Evolutionary conservation across 331 rosid species (phyloP), one percentile per base, ranked within the genome.

Genomic region (Saraca asoca): DNA sequence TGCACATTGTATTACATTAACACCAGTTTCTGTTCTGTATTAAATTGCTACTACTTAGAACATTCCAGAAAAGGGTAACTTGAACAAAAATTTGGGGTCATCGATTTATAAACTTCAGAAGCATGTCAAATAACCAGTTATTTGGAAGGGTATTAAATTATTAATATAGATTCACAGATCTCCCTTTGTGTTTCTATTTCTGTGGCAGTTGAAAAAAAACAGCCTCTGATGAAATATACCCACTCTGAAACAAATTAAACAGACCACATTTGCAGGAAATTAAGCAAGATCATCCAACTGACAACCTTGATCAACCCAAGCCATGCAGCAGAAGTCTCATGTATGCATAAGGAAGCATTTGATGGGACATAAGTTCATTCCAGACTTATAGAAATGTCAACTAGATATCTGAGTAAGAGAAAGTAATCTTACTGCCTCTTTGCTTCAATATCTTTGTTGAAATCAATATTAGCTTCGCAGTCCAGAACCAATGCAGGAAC

Each of bases 401-500:
- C 37, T 37, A 61, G 46, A 64, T 45, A 71, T 37, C 42, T 31
- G 55, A 78, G 66, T 7, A 58, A 52, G 12, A 57, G 62, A 71
- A 24, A 20, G 72, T 56, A 51, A 52, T 70, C 98, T 83, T 88
- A 94, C 99, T 81, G 85, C 45, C 89, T 90, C 88, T 94, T 94
- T 60, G 99, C 99, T 31, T 94, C 99, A 71, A 94, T 57, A 68
- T 94, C 99, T 78, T 77, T 90, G 87, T 78, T 90, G 91, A 94
- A 94, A 80, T 94, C 99, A 73, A 94, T 94, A 83, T 94, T 94
- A 38, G 97, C 97, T 78, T 94, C 99, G 61, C 97, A 94, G 80
- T 94, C 99, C 66, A 90, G 85, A 70, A 94, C 90, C 88, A 94
- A 80, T 37, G 99, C 99, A 81, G 99, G 99, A 64, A 94, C 98